Base-by-base conservation (phyloP, 78 protist genomes). In the Cavenderia fasciculata region DNA sequence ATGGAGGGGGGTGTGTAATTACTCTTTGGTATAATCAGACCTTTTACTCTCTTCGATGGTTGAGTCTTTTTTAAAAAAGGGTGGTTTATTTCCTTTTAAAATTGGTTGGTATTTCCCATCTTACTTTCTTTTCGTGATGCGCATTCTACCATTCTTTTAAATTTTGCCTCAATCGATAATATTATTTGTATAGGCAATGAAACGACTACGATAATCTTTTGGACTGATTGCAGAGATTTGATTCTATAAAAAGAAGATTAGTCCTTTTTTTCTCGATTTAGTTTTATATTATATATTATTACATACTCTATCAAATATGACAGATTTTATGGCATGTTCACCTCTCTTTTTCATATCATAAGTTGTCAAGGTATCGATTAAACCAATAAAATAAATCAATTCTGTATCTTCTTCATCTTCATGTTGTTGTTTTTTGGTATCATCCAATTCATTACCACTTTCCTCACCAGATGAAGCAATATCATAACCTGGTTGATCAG, bases 301-400 rank as follows among this genome's bases (percentile, higher is more conserved):
- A 59, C 56, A 31, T 78, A 63, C 88, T 31, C 59, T 86, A 71
- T 86, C 85, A 74, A 75, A 90, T 14, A 90, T 4, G 38, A 90
- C 46, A n/a, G 84, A 57, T 73, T 90, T 90, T 3, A 90, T 62
- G 21, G 88, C 94, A 56, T 76, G 86, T 63, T 90, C 94, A 18
- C 88, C 94, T 36, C 85, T 61, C 33, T 90, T 90, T 44, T 90
- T 90, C 31, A 75, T 23, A 71, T 90, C 86, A 34, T 90, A 90
- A 52, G 86, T 78, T 43, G 94, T 90, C 18, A 90, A 25, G 34
- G 71, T 79, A 44, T 90, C 94, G 25, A 90, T 78, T 16, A 90
- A 38, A 14, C 94, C 94, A 10, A 90, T 25, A 47, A 51, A 90
- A 18, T 79, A 90, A 33, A 90, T 57, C 1, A 1, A 12, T 16